Conservation (phyloP, 305 asterid genomes). For the Striga hermonthica region DNA sequence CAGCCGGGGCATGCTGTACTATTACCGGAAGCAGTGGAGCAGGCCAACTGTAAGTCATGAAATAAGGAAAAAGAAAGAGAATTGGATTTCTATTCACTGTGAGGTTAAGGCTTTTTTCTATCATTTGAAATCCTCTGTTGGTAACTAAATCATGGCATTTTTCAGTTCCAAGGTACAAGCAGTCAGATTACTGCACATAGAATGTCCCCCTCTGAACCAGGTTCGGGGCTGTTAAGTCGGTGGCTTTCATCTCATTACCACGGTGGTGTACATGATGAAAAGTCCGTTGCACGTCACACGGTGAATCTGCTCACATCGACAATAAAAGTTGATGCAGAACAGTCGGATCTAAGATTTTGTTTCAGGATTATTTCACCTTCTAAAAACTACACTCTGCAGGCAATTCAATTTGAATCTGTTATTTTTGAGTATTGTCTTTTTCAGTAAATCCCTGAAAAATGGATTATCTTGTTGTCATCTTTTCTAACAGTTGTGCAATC, state of each 20-base stretch:
- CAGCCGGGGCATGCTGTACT: conserved; percentile 59
- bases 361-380: conserved; percentile 69
- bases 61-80: conserved; percentile 9
- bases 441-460: conserved; percentile 14
- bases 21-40: conserved; percentile 67
- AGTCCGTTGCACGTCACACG: conserved; percentile 64
- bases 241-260: conserved; percentile 78
- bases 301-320: conserved; percentile 68
- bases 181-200: conserved; percentile 40
- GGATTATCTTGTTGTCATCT: conserved; percentile 1
- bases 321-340: conserved; percentile 62
- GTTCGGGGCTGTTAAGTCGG: conserved; percentile 60
- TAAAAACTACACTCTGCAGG: conserved; percentile 70
- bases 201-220: conserved; percentile 48
- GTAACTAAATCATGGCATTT: conserved; percentile 32
- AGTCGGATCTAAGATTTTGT: conserved; percentile 64
- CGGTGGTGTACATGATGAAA: conserved; percentile 69
- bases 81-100: not conserved
- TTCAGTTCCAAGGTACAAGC: conserved; percentile 51
- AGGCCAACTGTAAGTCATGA: conserved; percentile 47
- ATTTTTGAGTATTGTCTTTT: conserved; percentile 7
- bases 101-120: conserved; percentile 17
- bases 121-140: conserved; percentile 25
- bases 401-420: conserved; percentile 23
- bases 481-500: conserved; percentile 10